Conservation (phyloP, 164 flowering plant genomes). For the Magnolia sinica region DNA sequence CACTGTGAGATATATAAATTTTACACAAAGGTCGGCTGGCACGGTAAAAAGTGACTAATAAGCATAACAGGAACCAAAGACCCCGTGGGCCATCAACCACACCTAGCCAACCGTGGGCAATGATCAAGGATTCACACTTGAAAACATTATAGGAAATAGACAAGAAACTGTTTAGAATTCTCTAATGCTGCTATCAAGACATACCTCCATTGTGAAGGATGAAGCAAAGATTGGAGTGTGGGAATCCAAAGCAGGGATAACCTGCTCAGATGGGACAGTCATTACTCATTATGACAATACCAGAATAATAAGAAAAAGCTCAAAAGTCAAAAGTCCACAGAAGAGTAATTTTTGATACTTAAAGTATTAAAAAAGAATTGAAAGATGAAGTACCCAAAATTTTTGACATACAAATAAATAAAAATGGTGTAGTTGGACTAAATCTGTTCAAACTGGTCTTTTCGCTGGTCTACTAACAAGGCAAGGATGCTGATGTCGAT, state of each 20-base stretch:
- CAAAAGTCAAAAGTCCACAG: background rate
- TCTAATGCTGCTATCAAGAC: background rate
- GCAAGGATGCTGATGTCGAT: background rate
- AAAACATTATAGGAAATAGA: background rate
- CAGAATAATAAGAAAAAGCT: background rate
- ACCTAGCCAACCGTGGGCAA: background rate
- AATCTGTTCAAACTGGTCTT: background rate
- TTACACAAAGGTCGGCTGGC: background rate
- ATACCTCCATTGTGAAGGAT: constrained; percentile 98
- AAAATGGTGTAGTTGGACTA: background rate
- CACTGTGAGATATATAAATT: background rate
- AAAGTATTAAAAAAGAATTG: background rate
- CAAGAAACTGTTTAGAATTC: background rate
- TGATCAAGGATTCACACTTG: background rate
- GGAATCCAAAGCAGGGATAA: constrained; percentile 89
- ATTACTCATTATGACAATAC: background rate
- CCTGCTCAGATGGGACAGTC: constrained; percentile 43
- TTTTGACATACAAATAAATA: background rate
- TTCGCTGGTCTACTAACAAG: background rate
- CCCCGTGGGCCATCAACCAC: background rate
- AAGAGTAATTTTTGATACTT: background rate
- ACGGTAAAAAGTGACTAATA: background rate
- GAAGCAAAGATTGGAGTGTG: constrained; percentile 93
- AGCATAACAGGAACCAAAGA: background rate
- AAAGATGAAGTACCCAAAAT: background rate